Percentiles rank a stretch among this genome's conserved stretches.
Conservation (phyloP, 352 stramenopile species). For the Blastocystis sp. region DNA sequence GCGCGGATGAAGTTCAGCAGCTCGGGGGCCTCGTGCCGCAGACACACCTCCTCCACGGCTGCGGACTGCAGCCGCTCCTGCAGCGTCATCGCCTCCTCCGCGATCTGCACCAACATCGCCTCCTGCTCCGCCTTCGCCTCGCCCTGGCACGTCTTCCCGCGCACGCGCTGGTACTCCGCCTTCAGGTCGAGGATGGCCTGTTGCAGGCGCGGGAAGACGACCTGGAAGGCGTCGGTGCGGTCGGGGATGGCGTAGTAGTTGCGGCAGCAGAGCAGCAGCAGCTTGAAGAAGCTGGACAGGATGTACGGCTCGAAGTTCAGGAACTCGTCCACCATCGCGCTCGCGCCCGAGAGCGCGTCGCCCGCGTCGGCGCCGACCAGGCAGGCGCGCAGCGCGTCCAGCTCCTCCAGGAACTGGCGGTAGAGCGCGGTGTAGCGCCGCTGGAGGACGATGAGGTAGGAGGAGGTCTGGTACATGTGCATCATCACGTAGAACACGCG, state of each 20-base stretch:
- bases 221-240: too few species aligned
- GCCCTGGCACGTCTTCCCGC: neutral
- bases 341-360: neutral
- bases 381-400: neutral
- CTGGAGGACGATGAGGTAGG: neutral
- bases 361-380: neutral
- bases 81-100: neutral
- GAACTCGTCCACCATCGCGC: neutral
- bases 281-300: constrained; percentile 9
- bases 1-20: neutral
- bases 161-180: neutral
- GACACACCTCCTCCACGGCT: neutral
- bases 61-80: neutral
- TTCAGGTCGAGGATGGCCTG: neutral
- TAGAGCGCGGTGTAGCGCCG: neutral
- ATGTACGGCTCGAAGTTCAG: neutral
- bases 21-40: neutral
- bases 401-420: neutral
- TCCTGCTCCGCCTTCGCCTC: neutral
- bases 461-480: neutral
- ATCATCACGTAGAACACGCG: constrained; percentile 10
- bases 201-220: neutral
- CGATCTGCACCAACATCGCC: neutral
- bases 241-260: neutral
- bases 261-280: constrained; percentile 7